Evolutionary conservation across 345 rosid genomes (phyloP).

Genomic region (Pseudoturritis turrita): DNA sequence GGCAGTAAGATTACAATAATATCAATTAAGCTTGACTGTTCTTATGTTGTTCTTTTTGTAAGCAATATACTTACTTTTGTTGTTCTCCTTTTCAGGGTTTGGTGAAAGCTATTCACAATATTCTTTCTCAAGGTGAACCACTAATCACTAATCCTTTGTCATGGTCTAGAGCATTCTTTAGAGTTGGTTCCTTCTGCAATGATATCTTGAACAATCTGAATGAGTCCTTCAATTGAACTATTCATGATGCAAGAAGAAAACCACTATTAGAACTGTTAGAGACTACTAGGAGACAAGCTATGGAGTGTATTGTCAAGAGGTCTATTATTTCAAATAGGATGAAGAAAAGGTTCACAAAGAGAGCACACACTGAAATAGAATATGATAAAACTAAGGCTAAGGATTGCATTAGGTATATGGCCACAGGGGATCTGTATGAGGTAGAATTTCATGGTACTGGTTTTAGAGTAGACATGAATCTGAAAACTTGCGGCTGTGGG

Average conservation of each 20-base stretch:
- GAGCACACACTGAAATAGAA: not conserved
- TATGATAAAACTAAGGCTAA: not conserved
- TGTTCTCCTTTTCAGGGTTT: no score
- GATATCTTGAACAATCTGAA: not conserved
- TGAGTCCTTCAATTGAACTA: not conserved
- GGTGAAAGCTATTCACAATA: not conserved
- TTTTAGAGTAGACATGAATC: not conserved
- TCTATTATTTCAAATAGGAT: not conserved
- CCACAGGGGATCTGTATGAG: not conserved
- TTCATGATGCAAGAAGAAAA: not conserved
- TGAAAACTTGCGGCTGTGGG: not conserved
- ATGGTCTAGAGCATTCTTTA: not conserved
- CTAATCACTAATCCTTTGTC: not conserved
- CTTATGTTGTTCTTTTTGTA: no score
- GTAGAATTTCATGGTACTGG: not conserved
- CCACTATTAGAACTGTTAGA: not conserved
- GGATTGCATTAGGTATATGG: not conserved
- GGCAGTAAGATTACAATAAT: no score
- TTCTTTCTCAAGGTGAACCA: not conserved
- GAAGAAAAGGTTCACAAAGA: not conserved
- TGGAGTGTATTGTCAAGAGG: not conserved
- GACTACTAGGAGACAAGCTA: not conserved
- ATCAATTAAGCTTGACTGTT: no score
- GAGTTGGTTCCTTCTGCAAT: not conserved
- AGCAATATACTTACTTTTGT: not conserved